phyloP scores from a whole-genome alignment of 1,139 yeast species.

The Pichia sp. region DNA sequence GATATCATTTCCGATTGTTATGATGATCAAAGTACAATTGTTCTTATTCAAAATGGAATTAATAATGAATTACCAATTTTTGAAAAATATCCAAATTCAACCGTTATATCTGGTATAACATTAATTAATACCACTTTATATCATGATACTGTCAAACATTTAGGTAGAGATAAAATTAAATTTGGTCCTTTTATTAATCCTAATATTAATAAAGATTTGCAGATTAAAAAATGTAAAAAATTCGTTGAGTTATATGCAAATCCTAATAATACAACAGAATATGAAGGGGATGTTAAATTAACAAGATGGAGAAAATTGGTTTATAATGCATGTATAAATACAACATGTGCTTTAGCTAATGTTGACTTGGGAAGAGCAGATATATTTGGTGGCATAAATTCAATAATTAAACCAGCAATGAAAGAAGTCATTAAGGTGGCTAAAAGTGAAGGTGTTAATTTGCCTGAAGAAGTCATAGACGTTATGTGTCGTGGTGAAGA shows the following conservation, averaged over 20 bases:
- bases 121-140: slow-evolving; percentile 61
- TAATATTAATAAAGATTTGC: slow-evolving; percentile 27
- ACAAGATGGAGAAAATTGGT: slow-evolving; percentile 68
- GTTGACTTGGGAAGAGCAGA: slow-evolving; percentile 55
- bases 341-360: slow-evolving; percentile 51
- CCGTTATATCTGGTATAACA: slow-evolving; percentile 60
- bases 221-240: slow-evolving; percentile 29
- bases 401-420: slow-evolving; percentile 55
- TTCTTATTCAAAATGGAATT: slow-evolving; percentile 66
- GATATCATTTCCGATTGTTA: slow-evolving; percentile 55
- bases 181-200: slow-evolving; percentile 49
- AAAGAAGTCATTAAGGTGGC: slow-evolving; percentile 56
- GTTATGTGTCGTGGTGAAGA: slow-evolving; percentile 12
- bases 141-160: slow-evolving; percentile 45
- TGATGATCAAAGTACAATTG: slow-evolving; percentile 43
- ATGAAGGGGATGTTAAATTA: slow-evolving; percentile 43
- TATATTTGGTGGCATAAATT: slow-evolving; percentile 45
- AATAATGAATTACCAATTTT: slow-evolving; percentile 61
- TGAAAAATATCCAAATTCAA: slow-evolving; percentile 47
- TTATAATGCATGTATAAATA: slow-evolving; percentile 61
- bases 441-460: slow-evolving; percentile 48
- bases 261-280: slow-evolving; percentile 36
- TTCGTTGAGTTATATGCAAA: slow-evolving; percentile 48
- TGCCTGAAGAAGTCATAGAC: slow-evolving; percentile 11
- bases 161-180: slow-evolving; percentile 43